These are phyloP conservation scores for Trichoderma citrinoviride DNA, from an alignment of 2,329 filamentous ascomycete species.

Conservation along the genomic window DNA sequence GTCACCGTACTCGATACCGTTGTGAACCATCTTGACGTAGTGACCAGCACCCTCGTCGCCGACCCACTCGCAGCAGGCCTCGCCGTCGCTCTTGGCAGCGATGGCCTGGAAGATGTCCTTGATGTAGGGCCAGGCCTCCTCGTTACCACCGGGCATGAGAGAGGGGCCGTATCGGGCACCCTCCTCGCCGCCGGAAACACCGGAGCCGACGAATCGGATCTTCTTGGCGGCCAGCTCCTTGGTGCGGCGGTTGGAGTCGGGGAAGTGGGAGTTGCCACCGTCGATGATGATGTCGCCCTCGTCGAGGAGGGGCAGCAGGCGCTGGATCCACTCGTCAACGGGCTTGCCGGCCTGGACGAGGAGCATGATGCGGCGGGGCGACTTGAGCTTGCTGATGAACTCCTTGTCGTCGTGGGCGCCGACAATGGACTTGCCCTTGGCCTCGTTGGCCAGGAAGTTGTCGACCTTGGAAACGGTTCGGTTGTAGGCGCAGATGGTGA, in stretches of 20 bases:
- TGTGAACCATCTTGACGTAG: conserved; percentile 99
- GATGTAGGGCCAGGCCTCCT: conserved; percentile 96
- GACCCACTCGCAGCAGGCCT: conserved; percentile 99
- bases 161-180: conserved; percentile 96
- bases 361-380: conserved; percentile 94
- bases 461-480: conserved; percentile 98
- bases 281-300: conserved; percentile 98
- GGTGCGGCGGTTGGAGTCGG: conserved; percentile 96
- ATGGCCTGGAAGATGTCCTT: conserved; percentile 99
- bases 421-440: conserved; percentile 92
- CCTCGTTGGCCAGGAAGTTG: conserved; percentile 85
- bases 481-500: conserved; percentile 98
- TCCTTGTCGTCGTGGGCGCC: conserved; percentile 93
- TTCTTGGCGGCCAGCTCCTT: conserved; percentile 83
- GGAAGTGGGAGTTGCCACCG: conserved; percentile 97
- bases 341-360: conserved; percentile 98
- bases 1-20: conserved; percentile 99
- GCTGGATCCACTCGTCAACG: conserved; percentile 98
- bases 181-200: conserved; percentile 99
- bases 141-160: conserved; percentile 98
- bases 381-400: conserved; percentile 96
- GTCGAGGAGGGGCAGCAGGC: conserved; percentile 78
- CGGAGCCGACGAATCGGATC: conserved; percentile 91
- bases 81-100: conserved; percentile 92
- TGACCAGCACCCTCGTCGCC: conserved; percentile 99